Evolutionary conservation across 495 filamentous ascomycete genomes (phyloP).

Genomic region (Penicillium salamii): DNA sequence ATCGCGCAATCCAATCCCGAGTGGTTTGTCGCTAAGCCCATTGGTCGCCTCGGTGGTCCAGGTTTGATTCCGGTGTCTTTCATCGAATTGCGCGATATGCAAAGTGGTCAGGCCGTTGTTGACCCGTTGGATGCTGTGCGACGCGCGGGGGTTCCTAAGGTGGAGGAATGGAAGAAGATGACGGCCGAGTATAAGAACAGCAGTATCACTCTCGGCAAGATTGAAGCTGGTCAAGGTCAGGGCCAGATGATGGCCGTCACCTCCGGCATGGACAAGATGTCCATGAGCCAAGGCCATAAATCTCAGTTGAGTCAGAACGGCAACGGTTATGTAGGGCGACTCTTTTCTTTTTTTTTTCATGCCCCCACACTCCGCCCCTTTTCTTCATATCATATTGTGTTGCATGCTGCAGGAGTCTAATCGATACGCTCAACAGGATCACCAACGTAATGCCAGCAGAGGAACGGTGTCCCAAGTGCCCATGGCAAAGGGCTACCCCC

Average conservation of each 20-base stretch:
- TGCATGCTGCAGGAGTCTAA: no score
- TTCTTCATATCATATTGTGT: neutral
- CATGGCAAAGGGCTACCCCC: conserved; percentile 28
- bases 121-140: conserved; percentile 85
- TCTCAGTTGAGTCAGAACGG: conserved; percentile 39
- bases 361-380: no score
- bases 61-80: conserved; percentile 96
- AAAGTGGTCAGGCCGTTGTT: conserved; percentile 72
- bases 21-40: conserved; percentile 99
- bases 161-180: conserved; percentile 99
- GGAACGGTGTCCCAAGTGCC: conserved; percentile 30
- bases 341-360: neutral
- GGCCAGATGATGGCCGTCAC: conserved; percentile 50
- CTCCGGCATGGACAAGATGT: conserved; percentile 78
- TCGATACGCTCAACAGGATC: conserved; percentile 25
- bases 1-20: conserved; percentile 99
- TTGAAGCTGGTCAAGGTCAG: conserved; percentile 55
- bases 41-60: conserved; percentile 88
- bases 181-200: conserved; percentile 98
- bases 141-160: conserved; percentile 89
- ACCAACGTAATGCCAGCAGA: conserved; percentile 49
- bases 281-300: conserved; percentile 47
- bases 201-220: conserved; percentile 91
- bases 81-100: conserved; percentile 95
- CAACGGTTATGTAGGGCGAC: conserved; percentile 50